These are phyloP conservation scores for Rhodamnia argentea DNA, from an alignment of 345 rosid genomes.

Conservation along the genomic window DNA sequence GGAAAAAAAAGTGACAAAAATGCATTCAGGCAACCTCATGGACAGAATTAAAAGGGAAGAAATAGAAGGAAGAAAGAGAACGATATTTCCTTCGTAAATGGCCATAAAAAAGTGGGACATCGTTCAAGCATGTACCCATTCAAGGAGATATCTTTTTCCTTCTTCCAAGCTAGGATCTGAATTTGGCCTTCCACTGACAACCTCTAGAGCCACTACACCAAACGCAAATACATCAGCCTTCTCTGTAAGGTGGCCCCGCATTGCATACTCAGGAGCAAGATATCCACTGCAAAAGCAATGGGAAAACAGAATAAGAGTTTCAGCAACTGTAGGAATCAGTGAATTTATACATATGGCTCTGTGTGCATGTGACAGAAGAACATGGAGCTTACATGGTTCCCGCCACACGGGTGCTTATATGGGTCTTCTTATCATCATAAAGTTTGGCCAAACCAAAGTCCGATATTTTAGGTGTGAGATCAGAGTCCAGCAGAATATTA, in stretches of 20 bases:
- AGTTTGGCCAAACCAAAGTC: constrained; percentile 58
- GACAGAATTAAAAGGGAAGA: not conserved
- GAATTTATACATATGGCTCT: not conserved
- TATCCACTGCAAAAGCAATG: constrained; percentile 25
- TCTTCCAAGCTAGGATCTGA: constrained; percentile 32
- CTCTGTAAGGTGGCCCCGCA: constrained; percentile 66
- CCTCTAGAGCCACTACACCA: constrained; percentile 53
- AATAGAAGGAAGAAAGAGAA: not conserved
- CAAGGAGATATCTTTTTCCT: constrained; percentile 52
- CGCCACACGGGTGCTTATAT: constrained; percentile 51
- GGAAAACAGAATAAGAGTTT: not conserved
- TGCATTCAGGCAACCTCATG: not conserved
- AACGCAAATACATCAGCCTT: constrained; percentile 64
- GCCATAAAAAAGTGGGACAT: not conserved
- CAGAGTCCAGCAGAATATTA: constrained; percentile 38
- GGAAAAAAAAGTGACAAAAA: not conserved
- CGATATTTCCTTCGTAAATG: not conserved
- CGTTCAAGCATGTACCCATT: constrained; percentile 36
- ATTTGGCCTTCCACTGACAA: constrained; percentile 64
- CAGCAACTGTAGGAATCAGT: not conserved
- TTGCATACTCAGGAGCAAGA: constrained; percentile 67
- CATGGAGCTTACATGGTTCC: constrained; percentile 34
- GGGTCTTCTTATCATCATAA: constrained; percentile 42
- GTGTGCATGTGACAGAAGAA: not conserved
- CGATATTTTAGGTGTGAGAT: constrained; percentile 42